Evolutionary conservation across 2,329 filamentous ascomycete species (phyloP), one percentile per base, ranked within the genome.

Genomic region (Parasarocladium wereldwijsianum): DNA sequence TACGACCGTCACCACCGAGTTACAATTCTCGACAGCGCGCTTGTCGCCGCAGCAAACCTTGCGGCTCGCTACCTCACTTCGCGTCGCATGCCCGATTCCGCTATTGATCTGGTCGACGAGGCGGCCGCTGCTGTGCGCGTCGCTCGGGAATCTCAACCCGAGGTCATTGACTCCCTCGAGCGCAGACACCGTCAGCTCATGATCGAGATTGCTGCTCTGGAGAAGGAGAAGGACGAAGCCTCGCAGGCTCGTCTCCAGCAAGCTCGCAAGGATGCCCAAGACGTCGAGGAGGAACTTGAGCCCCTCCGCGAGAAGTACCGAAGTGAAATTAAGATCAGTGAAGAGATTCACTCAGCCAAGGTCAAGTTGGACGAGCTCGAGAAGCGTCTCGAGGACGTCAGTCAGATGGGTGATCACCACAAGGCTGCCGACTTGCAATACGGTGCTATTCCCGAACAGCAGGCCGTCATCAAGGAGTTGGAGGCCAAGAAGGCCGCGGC

Each of bases 1-100:
- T 98, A 96, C 57, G 90, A 98, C 58, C 83, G 93, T 29, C 90
- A 98, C 55, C 90, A 98, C 53, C 86, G 87, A 65, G 90, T 98
- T 45, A 96, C 76, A 40, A 98, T 98, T 41, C 75, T 87, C 24
- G 90, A 98, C 47, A 84, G 77, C 45, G 90, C 90, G 38, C 81
- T 98, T 37, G 87, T 98, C 11, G 70, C 86, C 29, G 73, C 90
- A 5, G 83, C 90, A n/a, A 92, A 76, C 33, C 70, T 98, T 31
- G 90, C 90, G 10, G 82, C 87, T 27, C 78, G 90, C 33, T 98
- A 98, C 45, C 75, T 98, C 32, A 98, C 90, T 1, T 76, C 79
- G 29, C 72, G 90, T 41, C 75, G 90, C 47, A 71, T 98, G 38
- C 90, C 90, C 3, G 90, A 98, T 53, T 98, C 90, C 4, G 90